Evolutionary conservation across 352 stramenopile species (phyloP).

Genomic region (Phytophthora uliginosa): DNA sequence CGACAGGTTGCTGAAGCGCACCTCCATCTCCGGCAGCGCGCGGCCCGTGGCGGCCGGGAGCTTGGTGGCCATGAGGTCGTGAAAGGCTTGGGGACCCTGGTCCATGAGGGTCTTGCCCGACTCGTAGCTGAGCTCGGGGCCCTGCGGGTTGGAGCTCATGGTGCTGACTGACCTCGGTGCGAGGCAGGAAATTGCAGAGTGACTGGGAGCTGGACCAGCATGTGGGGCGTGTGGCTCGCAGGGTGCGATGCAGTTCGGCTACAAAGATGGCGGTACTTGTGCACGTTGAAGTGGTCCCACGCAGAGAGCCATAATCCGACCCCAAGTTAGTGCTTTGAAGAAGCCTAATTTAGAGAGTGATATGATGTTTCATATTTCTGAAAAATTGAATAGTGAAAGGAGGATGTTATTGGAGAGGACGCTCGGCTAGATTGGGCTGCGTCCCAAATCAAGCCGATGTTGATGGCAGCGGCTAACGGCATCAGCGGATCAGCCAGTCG

Average conservation of each 20-base stretch:
- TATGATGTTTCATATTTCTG: not conserved
- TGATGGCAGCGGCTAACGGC: not conserved
- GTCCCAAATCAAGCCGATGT: not conserved
- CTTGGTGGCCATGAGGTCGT: conserved; percentile 4
- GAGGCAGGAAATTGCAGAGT: not conserved
- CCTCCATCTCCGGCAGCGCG: not conserved
- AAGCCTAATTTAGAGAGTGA: not conserved
- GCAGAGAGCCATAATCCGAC: not conserved
- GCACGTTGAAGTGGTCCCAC: not conserved
- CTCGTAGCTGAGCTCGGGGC: conserved; percentile 4
- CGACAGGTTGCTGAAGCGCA: conserved; percentile 6
- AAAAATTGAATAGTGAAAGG: not conserved
- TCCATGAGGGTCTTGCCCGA: conserved; percentile 4
- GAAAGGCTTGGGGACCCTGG: not conserved
- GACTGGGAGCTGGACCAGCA: not conserved
- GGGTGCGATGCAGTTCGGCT: not conserved
- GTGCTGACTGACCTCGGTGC: not conserved
- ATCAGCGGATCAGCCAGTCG: too few species aligned
- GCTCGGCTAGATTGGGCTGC: not conserved
- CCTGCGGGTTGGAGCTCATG: not conserved
- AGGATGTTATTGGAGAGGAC: not conserved
- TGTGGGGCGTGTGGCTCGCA: not conserved
- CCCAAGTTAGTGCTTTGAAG: not conserved
- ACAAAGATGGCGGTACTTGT: not conserved
- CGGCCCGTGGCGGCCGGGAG: not conserved